A percentile compares a stretch with the other conserved stretches of the same genome.
Evolutionary conservation across 345 rosid genomes (phyloP).

Genomic region (Erodium maritimum): DNA sequence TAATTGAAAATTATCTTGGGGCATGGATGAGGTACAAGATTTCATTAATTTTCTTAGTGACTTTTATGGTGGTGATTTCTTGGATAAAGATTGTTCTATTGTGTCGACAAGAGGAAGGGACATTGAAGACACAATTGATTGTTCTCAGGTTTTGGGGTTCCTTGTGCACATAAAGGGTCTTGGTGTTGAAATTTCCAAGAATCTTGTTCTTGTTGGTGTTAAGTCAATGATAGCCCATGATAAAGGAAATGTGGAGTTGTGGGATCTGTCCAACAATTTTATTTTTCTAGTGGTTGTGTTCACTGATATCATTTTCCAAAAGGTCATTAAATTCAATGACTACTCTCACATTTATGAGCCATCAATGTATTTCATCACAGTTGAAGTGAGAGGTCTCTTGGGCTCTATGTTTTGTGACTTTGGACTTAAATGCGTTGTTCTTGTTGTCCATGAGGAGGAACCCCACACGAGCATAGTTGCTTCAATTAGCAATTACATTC

Average conservation of each 20-base stretch:
- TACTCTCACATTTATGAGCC: conserved; percentile 81
- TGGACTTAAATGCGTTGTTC: conserved; percentile 79
- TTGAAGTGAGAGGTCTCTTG: conserved; percentile 95
- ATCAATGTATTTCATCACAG: conserved; percentile 74
- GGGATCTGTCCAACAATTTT: conserved; percentile 92
- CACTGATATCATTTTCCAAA: conserved; percentile 62
- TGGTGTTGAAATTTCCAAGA: too few relatives aligned
- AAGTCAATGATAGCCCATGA: conserved; percentile 96
- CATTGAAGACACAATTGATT: too few relatives aligned
- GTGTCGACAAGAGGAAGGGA: too few relatives aligned
- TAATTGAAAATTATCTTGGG: too few relatives aligned
- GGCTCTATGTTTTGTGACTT: conserved; percentile 94
- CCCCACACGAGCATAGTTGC: conserved; percentile 95
- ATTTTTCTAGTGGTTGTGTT: conserved; percentile 81
- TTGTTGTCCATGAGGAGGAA: conserved; percentile 91
- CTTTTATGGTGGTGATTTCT: too few relatives aligned
- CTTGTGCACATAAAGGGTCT: too few relatives aligned
- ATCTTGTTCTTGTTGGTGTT: conserved; percentile 92
- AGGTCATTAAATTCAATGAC: conserved; percentile 69
- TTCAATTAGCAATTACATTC: conserved; percentile 77
- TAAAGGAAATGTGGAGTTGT: conserved; percentile 66
- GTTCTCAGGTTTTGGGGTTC: too few relatives aligned
- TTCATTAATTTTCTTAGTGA: too few relatives aligned
- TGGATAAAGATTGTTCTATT: too few relatives aligned
- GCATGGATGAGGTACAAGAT: too few relatives aligned